Percentiles rank a stretch among this genome's conserved stretches.
These are phyloP conservation scores for Pseudogymnoascus verrucosus DNA, from an alignment of 2,329 filamentous ascomycete genomes.

Conservation along the genomic window DNA sequence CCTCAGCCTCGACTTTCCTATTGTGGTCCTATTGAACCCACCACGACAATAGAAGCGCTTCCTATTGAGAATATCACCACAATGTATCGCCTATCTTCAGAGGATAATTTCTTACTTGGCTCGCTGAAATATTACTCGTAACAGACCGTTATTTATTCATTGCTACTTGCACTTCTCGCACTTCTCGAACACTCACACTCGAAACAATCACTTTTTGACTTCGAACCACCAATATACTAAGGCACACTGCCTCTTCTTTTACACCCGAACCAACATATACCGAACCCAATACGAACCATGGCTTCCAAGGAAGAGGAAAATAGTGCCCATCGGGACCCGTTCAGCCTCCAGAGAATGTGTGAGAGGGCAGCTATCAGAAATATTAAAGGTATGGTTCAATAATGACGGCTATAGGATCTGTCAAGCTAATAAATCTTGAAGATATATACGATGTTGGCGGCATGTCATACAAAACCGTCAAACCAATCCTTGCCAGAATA, in stretches of 20 bases:
- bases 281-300: background rate
- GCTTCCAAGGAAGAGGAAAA: background rate
- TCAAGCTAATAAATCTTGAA: constrained; percentile 16
- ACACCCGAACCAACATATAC: background rate
- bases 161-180: background rate
- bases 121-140: background rate
- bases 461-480: constrained; percentile 58
- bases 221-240: background rate
- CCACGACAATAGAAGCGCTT: background rate
- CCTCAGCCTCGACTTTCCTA: constrained; percentile 1
- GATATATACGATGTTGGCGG: constrained; percentile 63
- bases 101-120: background rate
- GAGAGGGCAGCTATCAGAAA: constrained; percentile 2
- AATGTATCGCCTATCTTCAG: background rate
- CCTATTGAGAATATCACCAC: background rate
- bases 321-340: background rate
- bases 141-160: background rate
- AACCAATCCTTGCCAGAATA: constrained; percentile 62
- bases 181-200: background rate
- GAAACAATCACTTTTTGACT: background rate
- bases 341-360: background rate
- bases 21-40: background rate
- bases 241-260: background rate
- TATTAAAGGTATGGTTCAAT: background rate
- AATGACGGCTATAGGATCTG: background rate